Percentiles rank a stretch among this genome's conserved stretches.
Conservation (phyloP, 2,329 filamentous ascomycete genomes). For the Emmonsiellopsis sp. region DNA sequence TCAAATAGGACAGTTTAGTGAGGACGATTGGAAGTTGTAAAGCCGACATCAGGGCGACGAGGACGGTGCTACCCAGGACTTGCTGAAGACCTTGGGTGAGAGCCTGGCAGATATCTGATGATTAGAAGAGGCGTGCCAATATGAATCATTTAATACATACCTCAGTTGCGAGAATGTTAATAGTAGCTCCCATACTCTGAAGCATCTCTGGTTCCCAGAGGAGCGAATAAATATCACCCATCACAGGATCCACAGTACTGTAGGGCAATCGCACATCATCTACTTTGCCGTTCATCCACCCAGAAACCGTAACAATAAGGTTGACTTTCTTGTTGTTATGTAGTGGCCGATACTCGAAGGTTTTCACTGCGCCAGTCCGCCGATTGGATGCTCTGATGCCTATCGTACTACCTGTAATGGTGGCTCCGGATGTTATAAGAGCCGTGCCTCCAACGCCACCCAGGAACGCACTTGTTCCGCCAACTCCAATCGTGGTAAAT, state of each 20-base stretch:
- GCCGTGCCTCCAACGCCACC: conserved; percentile 88
- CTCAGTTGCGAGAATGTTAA: conserved; percentile 96
- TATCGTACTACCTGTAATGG: conserved; percentile 77
- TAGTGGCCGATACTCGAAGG: conserved; percentile 90
- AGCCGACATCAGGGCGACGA: conserved; percentile 84
- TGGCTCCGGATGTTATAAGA: conserved; percentile 83
- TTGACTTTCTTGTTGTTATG: conserved; percentile 98
- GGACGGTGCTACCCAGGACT: conserved; percentile 79
- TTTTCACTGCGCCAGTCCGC: conserved; percentile 83
- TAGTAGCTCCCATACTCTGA: conserved; percentile 93
- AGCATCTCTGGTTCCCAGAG: conserved; percentile 98
- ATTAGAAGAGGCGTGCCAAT: not conserved
- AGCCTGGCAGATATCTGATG: conserved; percentile 48
- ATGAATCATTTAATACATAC: conserved; percentile 39
- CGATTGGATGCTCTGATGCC: conserved; percentile 77
- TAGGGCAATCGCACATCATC: conserved; percentile 94
- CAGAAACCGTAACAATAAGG: conserved; percentile 86
- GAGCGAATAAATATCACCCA: conserved; percentile 97
- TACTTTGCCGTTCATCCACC: conserved; percentile 97
- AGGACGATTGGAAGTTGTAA: conserved; percentile 86
- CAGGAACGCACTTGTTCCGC: conserved; percentile 79
- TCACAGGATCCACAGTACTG: conserved; percentile 92
- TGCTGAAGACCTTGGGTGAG: conserved; percentile 94
- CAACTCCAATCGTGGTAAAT: conserved; percentile 88
- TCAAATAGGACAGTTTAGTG: conserved; percentile 88